Evolutionary conservation across 768 basidiomycete genomes (phyloP).

Genomic region (Gelatoporia subvermispora): DNA sequence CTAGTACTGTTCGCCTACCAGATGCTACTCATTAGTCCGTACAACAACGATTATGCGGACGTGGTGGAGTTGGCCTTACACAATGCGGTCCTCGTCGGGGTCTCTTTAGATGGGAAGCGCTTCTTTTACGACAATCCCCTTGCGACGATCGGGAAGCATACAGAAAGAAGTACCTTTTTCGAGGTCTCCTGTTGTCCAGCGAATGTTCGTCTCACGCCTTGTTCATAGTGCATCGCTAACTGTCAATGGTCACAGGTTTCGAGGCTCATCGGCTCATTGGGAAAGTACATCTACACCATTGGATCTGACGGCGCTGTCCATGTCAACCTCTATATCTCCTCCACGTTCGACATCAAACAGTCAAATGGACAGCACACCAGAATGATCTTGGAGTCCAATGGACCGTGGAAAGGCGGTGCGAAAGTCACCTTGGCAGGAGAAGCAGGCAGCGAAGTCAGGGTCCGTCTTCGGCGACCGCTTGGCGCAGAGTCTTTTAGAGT

Average conservation of each 20-base stretch:
- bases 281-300: constrained; percentile 14
- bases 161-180: constrained; percentile 14
- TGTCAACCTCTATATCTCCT: constrained; percentile 14
- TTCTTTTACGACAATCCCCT: constrained; percentile 22
- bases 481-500: constrained; percentile 9
- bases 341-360: background rate
- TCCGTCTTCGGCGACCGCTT: constrained; percentile 8
- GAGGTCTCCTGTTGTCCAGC: constrained; percentile 20
- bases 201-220: constrained; percentile 8
- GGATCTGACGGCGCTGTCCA: constrained; percentile 5
- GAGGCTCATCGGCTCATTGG: constrained; percentile 8
- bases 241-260: constrained; percentile 12
- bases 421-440: constrained; percentile 1
- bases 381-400: constrained; percentile 4
- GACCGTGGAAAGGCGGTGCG: constrained; percentile 11
- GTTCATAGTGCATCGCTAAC: background rate
- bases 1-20: constrained; percentile 17
- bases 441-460: background rate
- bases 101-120: constrained; percentile 15
- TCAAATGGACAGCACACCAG: constrained; percentile 2
- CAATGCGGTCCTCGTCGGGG: constrained; percentile 17
- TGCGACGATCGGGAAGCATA: constrained; percentile 12
- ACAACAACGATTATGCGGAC: constrained; percentile 7
- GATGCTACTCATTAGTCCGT: constrained; percentile 13
- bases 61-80: constrained; percentile 16